A percentile compares a stretch with the other conserved stretches of the same genome.
Conservation (phyloP, 768 basidiomycete species). For the Termitomyces eurrhizus region DNA sequence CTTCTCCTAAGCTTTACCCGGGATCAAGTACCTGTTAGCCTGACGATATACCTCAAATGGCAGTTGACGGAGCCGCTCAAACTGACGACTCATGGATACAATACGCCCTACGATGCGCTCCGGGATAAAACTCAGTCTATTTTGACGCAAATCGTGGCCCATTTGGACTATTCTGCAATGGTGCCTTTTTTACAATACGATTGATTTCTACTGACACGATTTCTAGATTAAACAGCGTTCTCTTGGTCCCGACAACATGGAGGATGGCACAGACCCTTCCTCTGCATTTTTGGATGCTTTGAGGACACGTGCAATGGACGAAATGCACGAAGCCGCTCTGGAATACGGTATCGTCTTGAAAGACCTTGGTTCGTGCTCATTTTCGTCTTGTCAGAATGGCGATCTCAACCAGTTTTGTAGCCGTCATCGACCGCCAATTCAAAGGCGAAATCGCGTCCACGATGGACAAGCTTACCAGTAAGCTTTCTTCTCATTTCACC, state of each 20-base stretch:
- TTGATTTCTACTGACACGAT: conserved; percentile 8
- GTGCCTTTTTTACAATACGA: conserved; percentile 15
- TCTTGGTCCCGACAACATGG: conserved; percentile 69
- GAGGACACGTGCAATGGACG: conserved; percentile 81
- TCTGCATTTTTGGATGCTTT: conserved; percentile 81
- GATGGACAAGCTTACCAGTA: conserved; percentile 76
- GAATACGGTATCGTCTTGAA: conserved; percentile 84
- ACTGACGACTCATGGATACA: conserved; percentile 81
- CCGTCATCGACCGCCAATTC: conserved; percentile 85
- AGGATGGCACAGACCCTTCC: conserved; percentile 65
- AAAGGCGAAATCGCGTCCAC: conserved; percentile 84
- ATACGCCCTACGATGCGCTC: conserved; percentile 76
- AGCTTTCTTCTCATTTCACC: conserved; percentile 1
- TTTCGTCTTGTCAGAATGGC: background rate
- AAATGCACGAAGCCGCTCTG: conserved; percentile 74
- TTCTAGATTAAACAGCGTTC: conserved; percentile 73
- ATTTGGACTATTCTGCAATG: conserved; percentile 53
- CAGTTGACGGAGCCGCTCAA: conserved; percentile 47
- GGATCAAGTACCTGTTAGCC: conserved; percentile 81
- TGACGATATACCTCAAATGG: conserved; percentile 86
- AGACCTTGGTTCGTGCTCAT: conserved; percentile 54
- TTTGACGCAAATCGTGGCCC: conserved; percentile 81
- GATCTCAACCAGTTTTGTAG: conserved; percentile 26
- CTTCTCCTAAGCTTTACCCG: conserved; percentile 59
- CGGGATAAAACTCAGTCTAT: conserved; percentile 85